Conservation (phyloP, 2,329 filamentous ascomycete species). For the Cladophialophora yegresii region DNA sequence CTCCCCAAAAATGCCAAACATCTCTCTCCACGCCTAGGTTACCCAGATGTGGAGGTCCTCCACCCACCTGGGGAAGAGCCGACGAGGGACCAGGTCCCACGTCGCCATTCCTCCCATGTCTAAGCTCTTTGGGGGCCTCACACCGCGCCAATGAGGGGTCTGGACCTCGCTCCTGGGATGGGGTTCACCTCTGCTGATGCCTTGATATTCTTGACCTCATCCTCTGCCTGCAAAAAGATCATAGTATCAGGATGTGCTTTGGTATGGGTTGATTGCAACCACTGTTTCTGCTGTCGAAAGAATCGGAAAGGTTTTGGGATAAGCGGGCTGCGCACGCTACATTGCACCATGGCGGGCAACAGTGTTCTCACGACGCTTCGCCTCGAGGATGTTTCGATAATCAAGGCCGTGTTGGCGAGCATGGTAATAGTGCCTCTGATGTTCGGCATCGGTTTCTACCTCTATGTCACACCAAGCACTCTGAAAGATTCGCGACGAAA, state of each 20-base stretch:
- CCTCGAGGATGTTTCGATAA: slow-evolving; percentile 27
- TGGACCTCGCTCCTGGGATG: background rate
- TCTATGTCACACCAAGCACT: slow-evolving; percentile 28
- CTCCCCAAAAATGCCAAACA: background rate
- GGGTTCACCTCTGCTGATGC: background rate
- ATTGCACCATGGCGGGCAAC: slow-evolving; percentile 7
- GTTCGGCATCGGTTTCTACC: slow-evolving; percentile 24
- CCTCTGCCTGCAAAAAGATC: background rate
- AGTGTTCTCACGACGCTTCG: slow-evolving; percentile 16
- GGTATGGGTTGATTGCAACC: background rate
- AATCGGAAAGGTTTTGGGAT: background rate
- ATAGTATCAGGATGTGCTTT: background rate
- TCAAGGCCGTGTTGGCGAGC: slow-evolving; percentile 39
- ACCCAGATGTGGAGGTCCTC: slow-evolving; percentile 9
- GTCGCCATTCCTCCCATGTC: background rate
- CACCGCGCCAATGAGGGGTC: slow-evolving; percentile 10
- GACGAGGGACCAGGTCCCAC: slow-evolving; percentile 7
- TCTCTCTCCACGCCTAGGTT: slow-evolving; percentile 5
- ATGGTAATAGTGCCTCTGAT: slow-evolving; percentile 41
- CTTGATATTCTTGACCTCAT: slow-evolving; percentile 1
- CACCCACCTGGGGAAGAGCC: slow-evolving; percentile 5
- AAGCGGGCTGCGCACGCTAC: background rate
- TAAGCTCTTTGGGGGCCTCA: background rate
- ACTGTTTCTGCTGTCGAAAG: background rate
- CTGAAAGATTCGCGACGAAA: slow-evolving; percentile 36